Evolutionary conservation across 805 yeast species (phyloP).

Genomic region (Saccharomycopsis guyanensis): DNA sequence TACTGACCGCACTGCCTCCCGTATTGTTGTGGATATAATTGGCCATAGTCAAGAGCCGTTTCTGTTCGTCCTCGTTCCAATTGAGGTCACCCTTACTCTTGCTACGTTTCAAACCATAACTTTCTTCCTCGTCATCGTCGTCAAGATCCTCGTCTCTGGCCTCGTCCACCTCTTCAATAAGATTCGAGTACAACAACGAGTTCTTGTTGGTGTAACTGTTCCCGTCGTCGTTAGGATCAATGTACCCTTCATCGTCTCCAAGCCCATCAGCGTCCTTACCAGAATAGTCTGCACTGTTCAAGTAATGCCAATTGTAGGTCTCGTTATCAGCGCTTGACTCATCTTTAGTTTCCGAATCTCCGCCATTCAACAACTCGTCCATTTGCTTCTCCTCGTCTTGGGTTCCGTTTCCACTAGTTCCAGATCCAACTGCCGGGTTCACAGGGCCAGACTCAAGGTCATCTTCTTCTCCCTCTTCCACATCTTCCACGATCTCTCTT

Average conservation of each 20-base stretch:
- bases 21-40: slow-evolving; percentile 25
- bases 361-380: slow-evolving; percentile 28
- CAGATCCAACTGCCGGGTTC: too few relatives aligned
- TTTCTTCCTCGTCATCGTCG: slow-evolving; percentile 29
- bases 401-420: slow-evolving; percentile 30
- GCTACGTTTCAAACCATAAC: slow-evolving; percentile 29
- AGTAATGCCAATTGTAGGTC: slow-evolving; percentile 16
- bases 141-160: slow-evolving; percentile 25
- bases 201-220: slow-evolving; percentile 59
- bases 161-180: slow-evolving; percentile 24
- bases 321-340: slow-evolving; percentile 21
- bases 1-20: slow-evolving; percentile 18
- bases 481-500: slow-evolving; percentile 36
- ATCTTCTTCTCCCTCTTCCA: slow-evolving; percentile 32
- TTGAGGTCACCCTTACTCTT: slow-evolving; percentile 32
- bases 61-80: slow-evolving; percentile 30
- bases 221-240: slow-evolving; percentile 79
- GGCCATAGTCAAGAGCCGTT: slow-evolving; percentile 28
- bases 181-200: slow-evolving; percentile 34
- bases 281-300: slow-evolving; percentile 14
- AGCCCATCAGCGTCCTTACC: slow-evolving; percentile 22
- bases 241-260: slow-evolving; percentile 57
- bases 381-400: slow-evolving; percentile 31
- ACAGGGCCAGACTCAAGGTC: slow-evolving; percentile 27
- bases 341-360: slow-evolving; percentile 14